Conservation (phyloP, 2,329 filamentous ascomycete species). For the Trichoderma citrinoviride region DNA sequence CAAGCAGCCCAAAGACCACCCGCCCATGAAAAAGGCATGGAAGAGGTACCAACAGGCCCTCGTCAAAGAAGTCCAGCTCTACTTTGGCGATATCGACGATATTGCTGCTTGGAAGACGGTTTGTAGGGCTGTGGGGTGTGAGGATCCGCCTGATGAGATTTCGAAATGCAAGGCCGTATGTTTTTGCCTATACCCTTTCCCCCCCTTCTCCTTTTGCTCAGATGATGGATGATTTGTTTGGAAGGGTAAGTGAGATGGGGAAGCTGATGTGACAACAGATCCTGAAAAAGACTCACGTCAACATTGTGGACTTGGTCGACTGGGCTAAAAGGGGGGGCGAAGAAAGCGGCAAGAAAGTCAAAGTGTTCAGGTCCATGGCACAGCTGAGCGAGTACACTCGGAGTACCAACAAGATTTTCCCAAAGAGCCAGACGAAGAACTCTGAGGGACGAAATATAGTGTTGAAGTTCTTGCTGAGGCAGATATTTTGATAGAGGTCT, state of each 20-base stretch:
- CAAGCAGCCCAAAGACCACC: too few relatives aligned
- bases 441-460: background rate
- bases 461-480: background rate
- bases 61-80: background rate
- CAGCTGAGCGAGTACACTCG: background rate
- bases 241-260: background rate
- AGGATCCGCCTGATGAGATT: background rate
- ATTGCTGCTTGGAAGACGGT: background rate
- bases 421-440: background rate
- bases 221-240: background rate
- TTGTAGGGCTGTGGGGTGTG: background rate
- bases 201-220: background rate
- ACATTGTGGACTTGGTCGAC: constrained; percentile 1
- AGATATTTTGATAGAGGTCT: background rate
- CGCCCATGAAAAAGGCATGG: background rate
- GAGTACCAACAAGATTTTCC: background rate
- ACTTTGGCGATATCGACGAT: background rate
- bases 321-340: background rate
- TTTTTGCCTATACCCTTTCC: background rate
- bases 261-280: background rate
- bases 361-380: background rate
- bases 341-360: background rate
- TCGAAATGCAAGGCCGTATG: background rate
- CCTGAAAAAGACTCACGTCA: constrained; percentile 8
- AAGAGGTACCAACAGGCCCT: background rate